These are phyloP conservation scores for Candida xiaguanensis DNA, from an alignment of 805 yeast species.

Conservation along the genomic window DNA sequence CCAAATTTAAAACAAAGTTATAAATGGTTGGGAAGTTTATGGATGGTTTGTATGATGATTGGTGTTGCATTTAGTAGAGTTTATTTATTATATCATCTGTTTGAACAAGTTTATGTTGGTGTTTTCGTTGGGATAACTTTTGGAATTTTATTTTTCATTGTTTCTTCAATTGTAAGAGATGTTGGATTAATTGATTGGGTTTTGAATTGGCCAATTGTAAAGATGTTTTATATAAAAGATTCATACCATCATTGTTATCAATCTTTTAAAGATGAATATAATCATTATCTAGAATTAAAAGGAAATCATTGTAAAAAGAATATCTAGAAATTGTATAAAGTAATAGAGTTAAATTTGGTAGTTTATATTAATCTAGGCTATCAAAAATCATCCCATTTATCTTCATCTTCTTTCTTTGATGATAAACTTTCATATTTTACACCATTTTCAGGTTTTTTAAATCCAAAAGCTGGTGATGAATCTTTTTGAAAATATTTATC, in stretches of 20 bases:
- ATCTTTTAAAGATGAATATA: conserved; percentile 46
- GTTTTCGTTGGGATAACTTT: conserved; percentile 54
- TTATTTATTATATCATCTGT: conserved; percentile 73
- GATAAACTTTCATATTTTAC: conserved; percentile 54
- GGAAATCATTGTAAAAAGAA: not conserved
- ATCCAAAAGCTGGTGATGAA: conserved; percentile 59
- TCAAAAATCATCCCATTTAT: conserved; percentile 72
- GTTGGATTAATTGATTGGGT: conserved; percentile 66
- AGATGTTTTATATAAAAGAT: conserved; percentile 55
- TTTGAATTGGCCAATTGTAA: conserved; percentile 53
- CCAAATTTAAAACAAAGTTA: conserved; percentile 21
- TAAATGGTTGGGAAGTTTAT: conserved; percentile 25
- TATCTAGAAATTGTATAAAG: not conserved
- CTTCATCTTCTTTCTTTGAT: conserved; percentile 42
- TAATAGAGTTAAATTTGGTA: too few species aligned
- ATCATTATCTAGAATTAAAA: conserved; percentile 14
- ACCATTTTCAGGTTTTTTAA: conserved; percentile 52
- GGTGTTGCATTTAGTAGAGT: conserved; percentile 68
- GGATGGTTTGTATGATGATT: conserved; percentile 23
- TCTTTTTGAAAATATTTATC: conserved; percentile 55
- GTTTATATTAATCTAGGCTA: too few species aligned
- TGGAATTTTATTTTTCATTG: conserved; percentile 56
- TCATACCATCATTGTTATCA: conserved; percentile 48
- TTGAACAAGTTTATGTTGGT: conserved; percentile 74
- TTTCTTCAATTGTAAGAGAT: conserved; percentile 55